Percentiles rank a stretch among this genome's conserved stretches.
Evolutionary conservation across 257 asterid genomes (phyloP).

Genomic region (Nicotiana benthamiana): DNA sequence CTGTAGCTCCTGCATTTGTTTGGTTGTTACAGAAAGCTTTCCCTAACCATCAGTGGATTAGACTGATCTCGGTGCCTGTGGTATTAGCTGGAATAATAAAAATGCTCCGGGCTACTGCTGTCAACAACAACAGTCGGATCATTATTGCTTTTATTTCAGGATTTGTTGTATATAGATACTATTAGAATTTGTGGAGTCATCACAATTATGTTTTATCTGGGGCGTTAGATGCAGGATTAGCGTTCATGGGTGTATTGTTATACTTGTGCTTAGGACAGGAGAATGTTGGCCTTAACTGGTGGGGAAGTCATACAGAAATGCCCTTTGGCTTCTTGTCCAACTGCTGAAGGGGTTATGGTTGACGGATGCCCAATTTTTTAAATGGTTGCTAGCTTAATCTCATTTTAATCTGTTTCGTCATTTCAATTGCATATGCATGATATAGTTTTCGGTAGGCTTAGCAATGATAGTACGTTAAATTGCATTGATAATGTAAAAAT

Average conservation of each 20-base stretch:
- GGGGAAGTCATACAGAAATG: conserved; percentile 82
- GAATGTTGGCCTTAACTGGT: conserved; percentile 65
- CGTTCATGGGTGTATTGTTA: conserved; percentile 85
- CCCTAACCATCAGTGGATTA: conserved; percentile 54
- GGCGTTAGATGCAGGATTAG: conserved; percentile 87
- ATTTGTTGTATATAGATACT: conserved; percentile 50
- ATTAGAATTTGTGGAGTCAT: conserved; percentile 73
- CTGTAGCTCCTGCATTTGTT: conserved; percentile 60
- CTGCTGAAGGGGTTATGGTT: conserved; percentile 64
- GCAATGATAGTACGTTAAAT: neutral
- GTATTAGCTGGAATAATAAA: conserved; percentile 55
- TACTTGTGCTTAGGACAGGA: conserved; percentile 62
- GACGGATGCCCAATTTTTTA: conserved; percentile 65
- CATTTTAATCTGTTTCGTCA: neutral
- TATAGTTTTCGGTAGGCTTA: neutral
- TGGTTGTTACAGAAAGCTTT: conserved; percentile 58
- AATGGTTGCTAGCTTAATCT: neutral
- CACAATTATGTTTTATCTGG: conserved; percentile 78
- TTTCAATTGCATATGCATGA: neutral
- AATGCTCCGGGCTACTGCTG: conserved; percentile 88
- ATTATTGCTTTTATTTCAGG: conserved; percentile 71
- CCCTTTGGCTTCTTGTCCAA: conserved; percentile 82
- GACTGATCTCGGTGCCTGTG: conserved; percentile 53
- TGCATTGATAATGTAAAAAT: neutral
- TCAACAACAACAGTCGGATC: conserved; percentile 84